Percentiles rank a stretch among this genome's conserved stretches.
These are phyloP conservation scores for Phytophthora pini DNA, from an alignment of 352 stramenopile species.

Conservation along the genomic window DNA sequence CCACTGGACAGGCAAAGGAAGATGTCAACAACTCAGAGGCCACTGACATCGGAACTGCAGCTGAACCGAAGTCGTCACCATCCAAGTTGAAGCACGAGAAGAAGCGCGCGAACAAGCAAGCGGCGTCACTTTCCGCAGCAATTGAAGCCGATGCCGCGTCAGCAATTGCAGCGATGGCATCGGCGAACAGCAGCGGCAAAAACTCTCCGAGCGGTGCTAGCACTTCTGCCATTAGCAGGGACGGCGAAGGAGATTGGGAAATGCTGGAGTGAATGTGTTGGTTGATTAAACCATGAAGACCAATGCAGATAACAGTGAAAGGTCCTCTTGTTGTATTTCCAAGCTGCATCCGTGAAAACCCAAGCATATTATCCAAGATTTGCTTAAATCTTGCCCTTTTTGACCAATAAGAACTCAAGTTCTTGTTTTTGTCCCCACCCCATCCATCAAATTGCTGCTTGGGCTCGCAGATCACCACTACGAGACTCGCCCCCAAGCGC, in stretches of 20 bases:
- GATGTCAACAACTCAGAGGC: conserved; percentile 2
- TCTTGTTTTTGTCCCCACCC: conserved; percentile 14
- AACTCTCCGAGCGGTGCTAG: conserved; percentile 21
- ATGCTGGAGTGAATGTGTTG: conserved; percentile 31
- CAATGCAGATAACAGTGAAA: background rate
- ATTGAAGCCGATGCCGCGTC: conserved; percentile 33
- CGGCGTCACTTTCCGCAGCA: conserved; percentile 20
- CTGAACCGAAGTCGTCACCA: conserved; percentile 28
- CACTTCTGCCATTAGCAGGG: conserved; percentile 9
- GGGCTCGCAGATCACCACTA: conserved; percentile 14
- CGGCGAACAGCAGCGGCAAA: conserved; percentile 25
- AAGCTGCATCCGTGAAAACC: too few species aligned
- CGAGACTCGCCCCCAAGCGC: conserved; percentile 23
- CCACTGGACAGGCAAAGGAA: background rate
- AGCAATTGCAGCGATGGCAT: conserved; percentile 32
- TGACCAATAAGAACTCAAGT: conserved; percentile 8
- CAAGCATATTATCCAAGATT: background rate
- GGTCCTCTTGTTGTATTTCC: too few species aligned
- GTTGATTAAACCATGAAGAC: background rate
- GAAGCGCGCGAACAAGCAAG: conserved; percentile 33
- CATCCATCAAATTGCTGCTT: conserved; percentile 39
- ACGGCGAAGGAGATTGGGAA: conserved; percentile 36
- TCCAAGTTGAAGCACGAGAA: conserved; percentile 32
- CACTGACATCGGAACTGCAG: conserved; percentile 7
- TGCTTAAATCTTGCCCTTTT: conserved; percentile 3